Percentiles rank a stretch among this genome's conserved stretches.
phyloP scores from a whole-genome alignment of 192 early-diverging fungal species.

The Entophlyctis helioformis region DNA sequence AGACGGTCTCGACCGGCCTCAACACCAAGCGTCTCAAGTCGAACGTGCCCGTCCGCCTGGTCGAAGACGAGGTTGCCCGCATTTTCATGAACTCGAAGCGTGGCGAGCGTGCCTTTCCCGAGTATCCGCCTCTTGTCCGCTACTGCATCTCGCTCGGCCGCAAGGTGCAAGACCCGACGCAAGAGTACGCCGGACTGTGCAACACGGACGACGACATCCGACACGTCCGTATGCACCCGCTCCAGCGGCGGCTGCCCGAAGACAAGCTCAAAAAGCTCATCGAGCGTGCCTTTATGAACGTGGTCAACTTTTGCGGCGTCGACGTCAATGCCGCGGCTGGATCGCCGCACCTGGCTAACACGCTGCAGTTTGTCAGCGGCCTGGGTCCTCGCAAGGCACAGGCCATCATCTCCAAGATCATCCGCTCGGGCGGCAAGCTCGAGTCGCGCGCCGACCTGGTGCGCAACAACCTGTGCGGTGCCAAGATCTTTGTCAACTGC shows the following conservation, averaged over 20 bases:
- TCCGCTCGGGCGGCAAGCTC: conserved; percentile 18
- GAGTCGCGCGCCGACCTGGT: conserved; percentile 65
- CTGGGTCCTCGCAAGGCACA: conserved; percentile 89
- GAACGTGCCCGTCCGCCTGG: conserved; percentile 42
- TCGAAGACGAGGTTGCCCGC: conserved; percentile 80
- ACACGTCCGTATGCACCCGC: conserved; percentile 54
- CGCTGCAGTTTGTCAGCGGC: conserved; percentile 85
- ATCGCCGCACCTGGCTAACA: conserved; percentile 49
- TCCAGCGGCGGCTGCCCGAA: conserved; percentile 58
- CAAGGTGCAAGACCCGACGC: conserved; percentile 68
- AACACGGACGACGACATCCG: conserved; percentile 33
- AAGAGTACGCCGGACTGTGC: conserved; percentile 67
- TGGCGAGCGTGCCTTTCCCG: conserved; percentile 58
- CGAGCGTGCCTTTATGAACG: conserved; percentile 80
- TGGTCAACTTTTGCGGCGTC: conserved; percentile 74
- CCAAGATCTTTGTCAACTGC: conserved; percentile 80
- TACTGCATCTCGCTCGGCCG: conserved; percentile 82
- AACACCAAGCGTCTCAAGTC: not conserved
- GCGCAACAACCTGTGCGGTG: conserved; percentile 47
- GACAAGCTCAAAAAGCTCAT: conserved; percentile 52
- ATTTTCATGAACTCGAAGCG: conserved; percentile 70
- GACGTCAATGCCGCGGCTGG: conserved; percentile 74
- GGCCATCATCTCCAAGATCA: conserved; percentile 54
- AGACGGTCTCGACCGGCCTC: conserved; percentile 7
- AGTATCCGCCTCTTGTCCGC: conserved; percentile 54